phyloP scores from a whole-genome alignment of 2,329 filamentous ascomycete species.

The Chrysoporthe cubensis region DNA sequence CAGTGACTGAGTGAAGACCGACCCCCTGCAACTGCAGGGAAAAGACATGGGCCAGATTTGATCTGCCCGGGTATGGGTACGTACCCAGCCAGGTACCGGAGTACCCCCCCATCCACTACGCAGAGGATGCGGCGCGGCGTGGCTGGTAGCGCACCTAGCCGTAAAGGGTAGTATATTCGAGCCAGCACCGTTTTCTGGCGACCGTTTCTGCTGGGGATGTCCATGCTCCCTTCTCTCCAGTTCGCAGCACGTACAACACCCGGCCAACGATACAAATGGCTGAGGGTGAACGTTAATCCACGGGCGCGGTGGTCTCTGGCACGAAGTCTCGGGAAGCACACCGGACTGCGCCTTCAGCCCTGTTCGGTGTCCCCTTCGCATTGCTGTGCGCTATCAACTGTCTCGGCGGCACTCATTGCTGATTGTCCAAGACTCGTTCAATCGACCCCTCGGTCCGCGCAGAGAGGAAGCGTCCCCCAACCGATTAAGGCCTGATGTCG shows the following conservation, averaged over 20 bases:
- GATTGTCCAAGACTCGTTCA: not conserved
- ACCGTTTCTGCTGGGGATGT: constrained; percentile 5
- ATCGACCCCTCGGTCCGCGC: not conserved
- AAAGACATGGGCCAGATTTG: not conserved
- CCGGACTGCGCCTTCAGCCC: not conserved
- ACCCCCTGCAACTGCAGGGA: constrained; percentile 3
- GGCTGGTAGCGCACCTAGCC: not conserved
- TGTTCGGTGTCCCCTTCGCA: not conserved
- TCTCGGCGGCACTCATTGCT: constrained; percentile 1
- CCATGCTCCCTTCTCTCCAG: not conserved
- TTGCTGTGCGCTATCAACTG: not conserved
- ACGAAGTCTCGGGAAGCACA: not conserved
- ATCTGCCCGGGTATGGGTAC: not conserved
- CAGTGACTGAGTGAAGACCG: constrained; percentile 3
- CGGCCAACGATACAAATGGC: not conserved
- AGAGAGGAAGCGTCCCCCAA: not conserved
- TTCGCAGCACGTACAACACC: not conserved
- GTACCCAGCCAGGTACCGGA: constrained; percentile 5
- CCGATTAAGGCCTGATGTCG: not conserved
- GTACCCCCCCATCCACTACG: not conserved
- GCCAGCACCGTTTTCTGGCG: constrained; percentile 2
- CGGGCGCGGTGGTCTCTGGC: not conserved
- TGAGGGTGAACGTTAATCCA: not conserved
- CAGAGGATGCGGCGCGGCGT: not conserved
- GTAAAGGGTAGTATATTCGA: not conserved